Base-by-base conservation (phyloP, 1,284 basidiomycete species). In the Sporisorium exsertum region DNA sequence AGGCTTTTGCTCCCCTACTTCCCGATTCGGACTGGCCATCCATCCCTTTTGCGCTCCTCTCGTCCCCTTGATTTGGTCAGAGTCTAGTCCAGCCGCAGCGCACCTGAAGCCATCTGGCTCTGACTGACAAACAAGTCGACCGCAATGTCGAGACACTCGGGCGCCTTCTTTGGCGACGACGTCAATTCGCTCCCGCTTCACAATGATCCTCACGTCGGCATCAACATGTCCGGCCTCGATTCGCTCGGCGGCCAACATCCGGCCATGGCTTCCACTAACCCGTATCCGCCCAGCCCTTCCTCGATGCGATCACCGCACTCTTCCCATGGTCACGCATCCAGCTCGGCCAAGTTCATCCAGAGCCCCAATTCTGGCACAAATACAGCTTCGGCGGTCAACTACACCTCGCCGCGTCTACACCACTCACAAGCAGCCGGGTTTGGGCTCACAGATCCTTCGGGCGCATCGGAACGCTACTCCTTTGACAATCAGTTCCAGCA, bases 151-250 rank as follows among this genome's bases (percentile, higher is more conserved):
- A 62, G 74, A 40, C 65, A 72, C 32, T 77, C 74, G n/a, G 61
- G 53, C 37, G 65, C 69, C 52, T 72, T 72, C 65, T 69, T 69
- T 49, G 74, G 69, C 69, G 69, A 77, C 61, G 69, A 77, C 27
- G 40, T 65, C 40, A 56, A 42, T 33, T 58, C 74, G 24, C 57
- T 77, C 15, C 74, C 69, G 32, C 69, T 72, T 22, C 68, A 71
- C 55, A 67, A 67, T 46, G 69, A 77, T 50, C 65, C 69, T 16
- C 74, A 77, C 56, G 74, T 77, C 33, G 74, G 74, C 56, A 77
- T 77, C 74, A 77, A 77, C 63, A 77, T 77, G 74, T 37, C 69
- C 4, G 64, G 64, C 22, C 58, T 72, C 35, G 69, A 77, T 40
- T n/a, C 58, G 27, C 24, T 69, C 1, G 46, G 46, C 27, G 57